Evolutionary conservation across 441 rosid species (phyloP).

Genomic region (Croton laevigatus): DNA sequence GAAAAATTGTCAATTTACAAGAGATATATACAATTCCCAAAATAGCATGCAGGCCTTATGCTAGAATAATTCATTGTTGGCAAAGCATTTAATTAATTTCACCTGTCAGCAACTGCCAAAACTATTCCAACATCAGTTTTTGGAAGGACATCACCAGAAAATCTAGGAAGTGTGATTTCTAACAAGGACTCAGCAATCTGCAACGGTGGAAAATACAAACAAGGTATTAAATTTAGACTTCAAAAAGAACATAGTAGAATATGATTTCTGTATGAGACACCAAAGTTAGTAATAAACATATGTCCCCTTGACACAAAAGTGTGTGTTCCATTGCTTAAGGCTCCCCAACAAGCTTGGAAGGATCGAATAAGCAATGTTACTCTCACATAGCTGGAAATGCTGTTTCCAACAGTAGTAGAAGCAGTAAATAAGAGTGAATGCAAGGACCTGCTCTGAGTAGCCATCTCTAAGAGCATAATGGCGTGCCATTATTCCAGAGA

Average conservation of each 20-base stretch:
- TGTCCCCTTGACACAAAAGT: constrained; percentile 4
- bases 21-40: not conserved
- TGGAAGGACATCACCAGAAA: constrained; percentile 87
- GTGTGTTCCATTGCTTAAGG: not conserved
- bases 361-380: not conserved
- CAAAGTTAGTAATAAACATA: not conserved
- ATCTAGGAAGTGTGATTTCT: constrained; percentile 84
- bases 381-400: not conserved
- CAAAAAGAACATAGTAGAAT: not conserved
- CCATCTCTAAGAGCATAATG: constrained; percentile 98
- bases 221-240: not conserved
- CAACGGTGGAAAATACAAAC: constrained; percentile 22
- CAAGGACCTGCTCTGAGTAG: constrained; percentile 72
- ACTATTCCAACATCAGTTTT: constrained; percentile 81
- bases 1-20: not conserved
- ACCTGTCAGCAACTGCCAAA: constrained; percentile 95
- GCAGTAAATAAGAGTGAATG: constrained; percentile 10
- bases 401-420: not conserved
- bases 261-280: not conserved
- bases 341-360: not conserved
- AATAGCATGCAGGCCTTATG: not conserved
- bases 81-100: constrained; percentile 20
- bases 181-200: constrained; percentile 94
- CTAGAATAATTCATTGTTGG: constrained; percentile 4
- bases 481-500: constrained; percentile 92